A percentile compares a stretch with the other conserved stretches of the same genome.
Conservation (phyloP, 352 stramenopile species). For the Globisporangium acanthophoron region DNA sequence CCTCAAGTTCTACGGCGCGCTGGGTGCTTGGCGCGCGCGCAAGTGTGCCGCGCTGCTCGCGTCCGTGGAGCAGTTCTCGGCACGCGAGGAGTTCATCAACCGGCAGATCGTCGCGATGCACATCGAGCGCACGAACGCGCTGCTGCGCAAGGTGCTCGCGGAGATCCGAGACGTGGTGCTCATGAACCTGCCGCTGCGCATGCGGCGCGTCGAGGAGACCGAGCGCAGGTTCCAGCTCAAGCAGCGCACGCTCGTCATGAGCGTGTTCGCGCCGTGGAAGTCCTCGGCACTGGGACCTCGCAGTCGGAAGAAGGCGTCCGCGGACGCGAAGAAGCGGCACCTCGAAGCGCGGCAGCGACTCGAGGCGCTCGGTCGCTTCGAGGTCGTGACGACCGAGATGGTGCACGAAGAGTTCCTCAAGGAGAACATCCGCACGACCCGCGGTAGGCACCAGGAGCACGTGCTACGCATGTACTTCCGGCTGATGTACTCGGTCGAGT, state of each 20-base stretch:
- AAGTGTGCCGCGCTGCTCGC: conserved; percentile 33
- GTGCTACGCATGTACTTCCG: conserved; percentile 48
- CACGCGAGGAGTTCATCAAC: conserved; percentile 59
- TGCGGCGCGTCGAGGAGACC: conserved; percentile 45
- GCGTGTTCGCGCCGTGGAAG: conserved; percentile 53
- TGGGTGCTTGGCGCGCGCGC: conserved; percentile 48
- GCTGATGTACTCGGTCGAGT: conserved; percentile 34
- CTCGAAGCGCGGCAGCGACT: conserved; percentile 42
- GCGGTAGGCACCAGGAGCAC: conserved; percentile 20
- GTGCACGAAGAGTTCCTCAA: conserved; percentile 76
- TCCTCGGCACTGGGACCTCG: conserved; percentile 41
- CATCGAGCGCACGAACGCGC: conserved; percentile 22
- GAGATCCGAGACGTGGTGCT: conserved; percentile 66
- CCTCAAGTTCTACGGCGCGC: conserved; percentile 27
- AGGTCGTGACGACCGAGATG: conserved; percentile 71
- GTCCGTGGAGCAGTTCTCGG: conserved; percentile 59
- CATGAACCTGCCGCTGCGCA: conserved; percentile 57
- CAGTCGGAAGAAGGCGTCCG: conserved; percentile 44
- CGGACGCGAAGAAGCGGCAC: conserved; percentile 39
- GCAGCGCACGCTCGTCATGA: conserved; percentile 27
- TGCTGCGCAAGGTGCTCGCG: conserved; percentile 45
- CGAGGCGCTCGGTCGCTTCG: conserved; percentile 54
- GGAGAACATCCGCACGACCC: conserved; percentile 63
- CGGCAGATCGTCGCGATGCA: conserved; percentile 42
- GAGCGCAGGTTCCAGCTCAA: conserved; percentile 41